phyloP scores from a whole-genome alignment of 148 eudicot genomes.

The Vaccinium vitisidaea region DNA sequence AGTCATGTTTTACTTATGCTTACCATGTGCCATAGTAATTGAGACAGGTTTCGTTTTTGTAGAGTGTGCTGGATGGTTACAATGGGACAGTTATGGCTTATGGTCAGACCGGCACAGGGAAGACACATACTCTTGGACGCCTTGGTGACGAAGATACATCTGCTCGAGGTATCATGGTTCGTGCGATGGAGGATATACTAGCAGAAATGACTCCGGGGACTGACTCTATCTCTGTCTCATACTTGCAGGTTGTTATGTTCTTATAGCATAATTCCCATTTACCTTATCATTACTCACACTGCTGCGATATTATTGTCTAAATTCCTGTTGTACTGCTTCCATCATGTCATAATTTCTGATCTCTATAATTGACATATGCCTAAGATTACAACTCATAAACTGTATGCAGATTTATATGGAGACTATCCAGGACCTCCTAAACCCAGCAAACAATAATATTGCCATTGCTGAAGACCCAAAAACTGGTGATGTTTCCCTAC shows the following conservation, averaged over 20 bases:
- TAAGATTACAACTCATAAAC: not conserved
- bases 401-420: constrained; percentile 83
- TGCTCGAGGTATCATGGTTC: constrained; percentile 98
- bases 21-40: constrained; percentile 16
- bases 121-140: constrained; percentile 93
- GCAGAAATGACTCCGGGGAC: constrained; percentile 63
- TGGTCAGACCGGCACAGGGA: constrained; percentile 99
- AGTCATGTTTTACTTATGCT: constrained; percentile 11
- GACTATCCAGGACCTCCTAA: constrained; percentile 87
- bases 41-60: constrained; percentile 14
- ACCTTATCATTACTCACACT: not conserved
- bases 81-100: constrained; percentile 99
- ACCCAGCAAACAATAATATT: constrained; percentile 90
- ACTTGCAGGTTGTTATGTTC: constrained; percentile 72
- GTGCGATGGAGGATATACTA: constrained; percentile 94
- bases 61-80: constrained; percentile 98
- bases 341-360: not conserved
- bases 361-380: not conserved
- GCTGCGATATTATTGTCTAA: not conserved
- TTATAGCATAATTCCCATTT: not conserved
- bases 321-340: not conserved
- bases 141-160: constrained; percentile 92
- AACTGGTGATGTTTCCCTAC: constrained; percentile 91
- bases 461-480: constrained; percentile 82
- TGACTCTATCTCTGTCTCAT: constrained; percentile 79